Conservation (phyloP, 768 basidiomycete species). For the Mycena chlorophos region DNA sequence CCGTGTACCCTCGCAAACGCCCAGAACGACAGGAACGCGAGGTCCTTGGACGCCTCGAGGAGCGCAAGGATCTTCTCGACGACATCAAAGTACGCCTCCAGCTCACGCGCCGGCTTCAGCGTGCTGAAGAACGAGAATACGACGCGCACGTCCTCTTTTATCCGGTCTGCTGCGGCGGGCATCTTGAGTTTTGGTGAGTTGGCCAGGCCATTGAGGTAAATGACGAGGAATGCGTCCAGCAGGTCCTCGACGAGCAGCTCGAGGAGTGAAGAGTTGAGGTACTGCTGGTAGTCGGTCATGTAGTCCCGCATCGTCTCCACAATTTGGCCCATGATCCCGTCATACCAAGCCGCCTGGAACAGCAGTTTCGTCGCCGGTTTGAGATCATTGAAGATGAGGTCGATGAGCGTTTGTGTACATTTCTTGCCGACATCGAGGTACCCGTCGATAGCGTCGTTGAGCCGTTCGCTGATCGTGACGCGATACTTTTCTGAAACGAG, state of each 20-base stretch:
- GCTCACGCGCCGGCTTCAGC: constrained; percentile 74
- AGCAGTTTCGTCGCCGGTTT: constrained; percentile 82
- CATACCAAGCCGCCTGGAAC: constrained; percentile 89
- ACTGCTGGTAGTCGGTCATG: constrained; percentile 91
- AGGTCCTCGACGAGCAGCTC: constrained; percentile 93
- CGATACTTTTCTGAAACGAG: constrained; percentile 94
- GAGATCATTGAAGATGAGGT: constrained; percentile 93
- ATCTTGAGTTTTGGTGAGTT: constrained; percentile 84
- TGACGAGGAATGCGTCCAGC: constrained; percentile 84
- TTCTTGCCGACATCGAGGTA: constrained; percentile 98
- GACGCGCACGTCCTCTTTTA: constrained; percentile 77
- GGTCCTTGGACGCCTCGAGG: constrained; percentile 82
- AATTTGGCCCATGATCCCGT: constrained; percentile 82
- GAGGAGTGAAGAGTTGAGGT: constrained; percentile 86
- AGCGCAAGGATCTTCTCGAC: constrained; percentile 80
- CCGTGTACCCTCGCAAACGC: constrained; percentile 92
- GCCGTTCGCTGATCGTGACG: constrained; percentile 72
- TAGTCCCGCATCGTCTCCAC: constrained; percentile 96
- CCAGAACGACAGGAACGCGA: constrained; percentile 93
- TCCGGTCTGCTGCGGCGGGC: constrained; percentile 79
- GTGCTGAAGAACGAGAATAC: constrained; percentile 80
- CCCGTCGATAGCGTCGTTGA: constrained; percentile 97
- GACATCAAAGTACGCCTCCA: constrained; percentile 83
- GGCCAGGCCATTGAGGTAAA: constrained; percentile 85
- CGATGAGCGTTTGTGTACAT: constrained; percentile 92